Evolutionary conservation across 371 early-diverging fungal species (phyloP).

Genomic region (Apophysomyces variabilis): DNA sequence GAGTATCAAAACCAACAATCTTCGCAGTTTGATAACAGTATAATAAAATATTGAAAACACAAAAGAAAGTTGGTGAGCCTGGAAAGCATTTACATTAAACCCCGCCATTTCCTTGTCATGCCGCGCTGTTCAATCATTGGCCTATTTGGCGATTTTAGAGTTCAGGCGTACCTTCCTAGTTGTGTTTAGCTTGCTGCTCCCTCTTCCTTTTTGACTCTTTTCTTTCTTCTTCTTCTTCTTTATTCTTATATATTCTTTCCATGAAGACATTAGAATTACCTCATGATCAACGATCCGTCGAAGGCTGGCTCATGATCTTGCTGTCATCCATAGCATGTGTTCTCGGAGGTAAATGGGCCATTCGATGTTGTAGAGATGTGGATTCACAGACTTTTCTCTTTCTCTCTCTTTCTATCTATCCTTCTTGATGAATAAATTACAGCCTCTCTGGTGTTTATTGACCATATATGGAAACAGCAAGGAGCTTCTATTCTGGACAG

Average conservation of each 20-base stretch:
- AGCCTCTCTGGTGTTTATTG: conserved; percentile 34
- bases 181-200: neutral
- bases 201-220: neutral
- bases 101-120: neutral
- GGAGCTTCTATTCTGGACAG: conserved; percentile 28
- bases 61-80: no score
- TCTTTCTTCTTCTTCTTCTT: neutral
- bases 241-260: neutral
- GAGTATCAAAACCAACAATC: no score
- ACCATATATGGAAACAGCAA: conserved; percentile 1
- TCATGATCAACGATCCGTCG: neutral
- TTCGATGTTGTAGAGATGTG: neutral
- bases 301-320: conserved; percentile 38
- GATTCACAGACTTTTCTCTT: neutral
- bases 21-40: no score
- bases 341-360: conserved; percentile 32
- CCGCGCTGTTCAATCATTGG: neutral
- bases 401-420: neutral
- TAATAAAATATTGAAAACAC: no score
- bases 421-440: neutral
- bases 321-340: conserved; percentile 45
- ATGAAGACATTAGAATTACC: neutral
- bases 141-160: neutral
- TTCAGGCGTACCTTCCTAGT: conserved; percentile 7
- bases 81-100: neutral